These are phyloP conservation scores for Zalaria obscura DNA, from an alignment of 2,329 filamentous ascomycete genomes.

Conservation along the genomic window DNA sequence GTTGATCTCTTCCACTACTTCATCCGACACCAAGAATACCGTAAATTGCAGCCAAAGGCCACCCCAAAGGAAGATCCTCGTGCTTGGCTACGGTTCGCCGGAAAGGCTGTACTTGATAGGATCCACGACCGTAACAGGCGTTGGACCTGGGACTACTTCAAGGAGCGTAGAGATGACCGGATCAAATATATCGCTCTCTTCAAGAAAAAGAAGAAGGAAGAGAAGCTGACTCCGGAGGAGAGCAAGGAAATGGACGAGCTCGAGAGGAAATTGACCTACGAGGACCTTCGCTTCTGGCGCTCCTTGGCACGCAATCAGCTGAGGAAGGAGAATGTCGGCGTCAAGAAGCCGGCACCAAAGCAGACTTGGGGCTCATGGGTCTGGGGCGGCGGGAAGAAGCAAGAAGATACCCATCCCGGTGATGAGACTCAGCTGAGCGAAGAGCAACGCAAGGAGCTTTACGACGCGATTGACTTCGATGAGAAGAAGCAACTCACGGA, in stretches of 20 bases:
- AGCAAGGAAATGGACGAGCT: conserved; percentile 57
- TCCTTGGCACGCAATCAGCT: conserved; percentile 88
- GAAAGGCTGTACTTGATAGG: conserved; percentile 74
- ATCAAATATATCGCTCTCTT: conserved; percentile 83
- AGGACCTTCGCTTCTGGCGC: conserved; percentile 94
- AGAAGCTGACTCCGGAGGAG: conserved; percentile 54
- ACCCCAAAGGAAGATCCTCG: conserved; percentile 77
- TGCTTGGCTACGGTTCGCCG: conserved; percentile 88
- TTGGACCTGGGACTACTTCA: conserved; percentile 96
- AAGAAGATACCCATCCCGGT: conserved; percentile 47
- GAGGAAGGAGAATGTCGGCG: conserved; percentile 83
- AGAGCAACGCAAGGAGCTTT: conserved; percentile 89
- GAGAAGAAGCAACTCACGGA: conserved; percentile 85
- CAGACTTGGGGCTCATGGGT: conserved; percentile 87
- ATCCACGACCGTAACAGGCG: conserved; percentile 87
- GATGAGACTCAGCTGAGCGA: conserved; percentile 85
- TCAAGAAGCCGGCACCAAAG: conserved; percentile 58
- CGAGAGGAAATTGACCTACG: conserved; percentile 80
- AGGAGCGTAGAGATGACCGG: conserved; percentile 80
- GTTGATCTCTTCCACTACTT: conserved; percentile 98
- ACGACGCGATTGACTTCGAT: conserved; percentile 95
- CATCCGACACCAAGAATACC: conserved; percentile 93
- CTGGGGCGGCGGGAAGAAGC: conserved; percentile 60
- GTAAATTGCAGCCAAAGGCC: conserved; percentile 76
- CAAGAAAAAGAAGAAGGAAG: conserved; percentile 74